phyloP scores from a whole-genome alignment of 2,329 filamentous ascomycete genomes.

The Lasiodiplodia theobromae region DNA sequence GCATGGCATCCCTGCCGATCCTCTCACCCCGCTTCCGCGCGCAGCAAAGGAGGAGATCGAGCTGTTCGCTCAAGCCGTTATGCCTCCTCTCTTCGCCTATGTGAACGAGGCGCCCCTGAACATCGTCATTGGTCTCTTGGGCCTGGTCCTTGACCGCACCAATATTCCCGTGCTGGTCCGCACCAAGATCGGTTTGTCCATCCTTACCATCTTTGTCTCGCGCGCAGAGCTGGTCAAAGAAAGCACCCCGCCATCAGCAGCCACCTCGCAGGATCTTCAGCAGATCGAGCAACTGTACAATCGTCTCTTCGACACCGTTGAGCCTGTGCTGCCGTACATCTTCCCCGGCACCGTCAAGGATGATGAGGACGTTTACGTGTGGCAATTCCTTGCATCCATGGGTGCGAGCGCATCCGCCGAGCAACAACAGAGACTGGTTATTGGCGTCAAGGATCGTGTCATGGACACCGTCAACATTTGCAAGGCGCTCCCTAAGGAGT shows the following conservation, averaged over 20 bases:
- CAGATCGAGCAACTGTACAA: slow-evolving; percentile 83
- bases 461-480: slow-evolving; percentile 91
- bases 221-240: slow-evolving; percentile 94
- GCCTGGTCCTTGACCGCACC: slow-evolving; percentile 79
- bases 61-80: slow-evolving; percentile 84
- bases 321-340: slow-evolving; percentile 81
- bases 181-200: slow-evolving; percentile 85
- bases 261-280: slow-evolving; percentile 65
- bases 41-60: slow-evolving; percentile 90
- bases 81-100: slow-evolving; percentile 88
- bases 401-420: slow-evolving; percentile 92
- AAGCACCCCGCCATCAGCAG: slow-evolving; percentile 69
- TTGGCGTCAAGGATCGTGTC: slow-evolving; percentile 96
- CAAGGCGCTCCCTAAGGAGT: slow-evolving; percentile 86
- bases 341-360: slow-evolving; percentile 93
- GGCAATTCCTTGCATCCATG: slow-evolving; percentile 96
- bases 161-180: slow-evolving; percentile 85
- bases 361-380: slow-evolving; percentile 93
- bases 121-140: slow-evolving; percentile 89
- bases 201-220: slow-evolving; percentile 93
- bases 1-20: slow-evolving; percentile 70
- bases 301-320: slow-evolving; percentile 83
- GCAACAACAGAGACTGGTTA: slow-evolving; percentile 91
- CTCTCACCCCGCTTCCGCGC: slow-evolving; percentile 71
- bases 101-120: slow-evolving; percentile 89